A percentile compares a stretch with the other conserved stretches of the same genome.
phyloP scores from a whole-genome alignment of 176 grass and related monocot genomes.

The Ensete glaucum region DNA sequence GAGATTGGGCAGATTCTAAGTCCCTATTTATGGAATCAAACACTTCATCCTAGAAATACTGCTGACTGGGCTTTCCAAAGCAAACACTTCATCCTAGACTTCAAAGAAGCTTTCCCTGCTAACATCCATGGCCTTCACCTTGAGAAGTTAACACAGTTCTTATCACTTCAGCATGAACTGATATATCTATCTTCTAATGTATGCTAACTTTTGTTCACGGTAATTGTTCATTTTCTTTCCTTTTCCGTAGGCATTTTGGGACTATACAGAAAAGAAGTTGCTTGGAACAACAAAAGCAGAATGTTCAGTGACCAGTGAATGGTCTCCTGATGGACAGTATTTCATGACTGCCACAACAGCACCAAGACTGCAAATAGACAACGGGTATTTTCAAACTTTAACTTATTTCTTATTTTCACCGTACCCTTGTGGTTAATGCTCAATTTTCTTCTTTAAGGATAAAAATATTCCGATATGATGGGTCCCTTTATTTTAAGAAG shows the following conservation, averaged over 20 bases:
- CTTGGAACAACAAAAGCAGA: slow-evolving; percentile 79
- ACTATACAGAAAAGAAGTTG: slow-evolving; percentile 79
- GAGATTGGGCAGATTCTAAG: no score
- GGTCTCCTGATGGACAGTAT: slow-evolving; percentile 78
- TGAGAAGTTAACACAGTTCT: no score
- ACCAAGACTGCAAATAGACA: slow-evolving; percentile 91
- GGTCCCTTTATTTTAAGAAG: slow-evolving; percentile 79
- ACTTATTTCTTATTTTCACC: neutral
- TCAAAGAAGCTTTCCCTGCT: no score
- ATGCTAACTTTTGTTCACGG: neutral
- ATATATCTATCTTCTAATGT: neutral
- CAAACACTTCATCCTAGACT: no score
- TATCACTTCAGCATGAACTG: neutral
- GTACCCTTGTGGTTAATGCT: neutral
- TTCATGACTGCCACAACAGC: slow-evolving; percentile 97
- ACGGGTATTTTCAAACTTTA: slow-evolving; percentile 45
- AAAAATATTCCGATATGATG: slow-evolving; percentile 78
- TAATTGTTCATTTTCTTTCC: slow-evolving; percentile 9
- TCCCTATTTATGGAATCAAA: no score
- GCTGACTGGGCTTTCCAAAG: no score
- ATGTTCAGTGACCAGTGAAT: slow-evolving; percentile 91
- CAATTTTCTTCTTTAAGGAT: slow-evolving; percentile 41
- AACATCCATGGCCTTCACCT: no score
- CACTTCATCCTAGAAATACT: no score
- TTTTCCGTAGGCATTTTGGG: slow-evolving; percentile 68